Evolutionary conservation across 2,329 filamentous ascomycete species (phyloP), one percentile per base, ranked within the genome.

Genomic region (Hymenoscyphus linearis): DNA sequence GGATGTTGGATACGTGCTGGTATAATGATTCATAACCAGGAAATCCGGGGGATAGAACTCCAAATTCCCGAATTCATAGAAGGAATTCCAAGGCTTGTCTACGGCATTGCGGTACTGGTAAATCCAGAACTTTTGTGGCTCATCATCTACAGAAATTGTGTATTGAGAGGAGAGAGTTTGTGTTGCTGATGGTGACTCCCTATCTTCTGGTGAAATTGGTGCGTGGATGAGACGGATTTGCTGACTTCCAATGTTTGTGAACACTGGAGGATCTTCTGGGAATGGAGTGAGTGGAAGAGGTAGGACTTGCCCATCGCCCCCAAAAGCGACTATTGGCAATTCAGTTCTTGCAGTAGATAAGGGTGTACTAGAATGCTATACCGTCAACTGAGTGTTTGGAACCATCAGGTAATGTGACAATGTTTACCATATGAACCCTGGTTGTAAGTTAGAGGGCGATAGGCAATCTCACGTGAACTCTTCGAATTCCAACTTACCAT

Each of bases 1-100:
- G 77, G 80, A 58, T 79, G 76, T 60, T 82, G 79, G 22, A 87
- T 74, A 76, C 52, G 77, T 78, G 64, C 81, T 84, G 1, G 82
- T 83, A 54, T 70, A 81, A 66, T 77, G 82, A 71, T 83, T 88
- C 76, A 87, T 78, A 5, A 86, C 76, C 37, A 78, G 79, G 67
- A 85, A 89, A 72, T 90, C 87, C 52, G 76, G 72, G 3, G 79
- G 80, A 36, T 84, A 70, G 71, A 88, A 89, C 72, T 89, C 86
- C 16, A 80, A 76, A 63, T 88, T 84, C 1, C 81, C 80, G 71
- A 91, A 92, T 63, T 80, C 83, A 71, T 90, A 90, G 55, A 79
- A 81, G 1, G 82, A 76, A 25, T 79, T 76, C 84, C 87, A 92
- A 1, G 77, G 76, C 54, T 73, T 75, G 0, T 79, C 74, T 0